Evolutionary conservation across 768 basidiomycete genomes (phyloP), one percentile per base, ranked within the genome.

Genomic region (Kwoniella bestiolae): DNA sequence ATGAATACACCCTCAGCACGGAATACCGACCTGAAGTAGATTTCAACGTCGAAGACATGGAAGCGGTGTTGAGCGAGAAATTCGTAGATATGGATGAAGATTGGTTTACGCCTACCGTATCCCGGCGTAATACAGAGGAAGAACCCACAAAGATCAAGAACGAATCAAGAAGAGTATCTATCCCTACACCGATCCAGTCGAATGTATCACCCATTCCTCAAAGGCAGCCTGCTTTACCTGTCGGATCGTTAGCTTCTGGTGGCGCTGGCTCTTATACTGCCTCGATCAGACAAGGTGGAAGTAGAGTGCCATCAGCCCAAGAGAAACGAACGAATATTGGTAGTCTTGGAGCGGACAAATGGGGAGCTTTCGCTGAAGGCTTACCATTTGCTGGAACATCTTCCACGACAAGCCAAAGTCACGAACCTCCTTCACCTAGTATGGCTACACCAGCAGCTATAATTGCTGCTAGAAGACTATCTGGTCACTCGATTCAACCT

Each of bases 1-100:
- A 58, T 11, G 65, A 71, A 63, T 80, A 73, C 50, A 21, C 63
- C 0, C 58, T 79, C 8, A 35, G 46, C 26, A 68, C 70, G 7
- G 69, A 73, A n/a, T 76, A 74, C 49, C 59, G 79, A 11, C 65
- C 73, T 1, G 78, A 75, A 34, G 72, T 76, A 18, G 76, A 79
- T 62, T 76, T 80, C 59, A 68, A 67, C 21, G 72, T 78, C 7
- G 78, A 80, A 57, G 73, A 80, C 51, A 64, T 78, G 56, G 77
- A 80, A 56, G 59, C 75, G 31, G 73, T 78, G 16, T 46, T 80
- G 38, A 75, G 73, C 26, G 74, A 76, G 52, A 73, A 73, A 51
- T 73, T 80, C 58, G 75, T 71, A 11, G 78, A 77, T 47, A 75
- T 79, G 75, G 78, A 77, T 46, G 78, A 81, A 41, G 77, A 78